Evolutionary conservation across 345 rosid species (phyloP).

Genomic region (Euphorbia pulcherrima): DNA sequence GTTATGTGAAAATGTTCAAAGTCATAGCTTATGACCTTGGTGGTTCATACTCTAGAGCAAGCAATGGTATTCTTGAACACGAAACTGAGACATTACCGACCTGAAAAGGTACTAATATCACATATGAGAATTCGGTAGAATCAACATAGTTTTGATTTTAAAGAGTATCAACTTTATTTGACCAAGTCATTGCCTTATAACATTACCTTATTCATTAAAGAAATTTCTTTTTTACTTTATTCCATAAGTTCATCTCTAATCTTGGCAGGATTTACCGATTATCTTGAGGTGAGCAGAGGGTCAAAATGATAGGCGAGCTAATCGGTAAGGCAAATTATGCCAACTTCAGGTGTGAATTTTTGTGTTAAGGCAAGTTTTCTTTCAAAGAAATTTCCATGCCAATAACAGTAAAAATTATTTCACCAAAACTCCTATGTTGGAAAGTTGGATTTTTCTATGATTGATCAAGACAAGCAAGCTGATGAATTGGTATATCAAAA

Average conservation of each 20-base stretch:
- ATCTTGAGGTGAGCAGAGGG: too few relatives aligned
- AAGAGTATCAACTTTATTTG: not conserved
- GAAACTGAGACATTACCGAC: constrained; percentile 82
- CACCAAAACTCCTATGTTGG: not conserved
- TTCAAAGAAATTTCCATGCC: not conserved
- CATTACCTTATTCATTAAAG: not conserved
- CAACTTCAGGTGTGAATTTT: too few relatives aligned
- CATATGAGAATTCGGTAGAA: not conserved
- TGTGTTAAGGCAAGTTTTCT: not conserved
- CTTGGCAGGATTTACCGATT: too few relatives aligned
- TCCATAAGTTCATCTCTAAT: too few relatives aligned
- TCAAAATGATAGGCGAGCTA: too few relatives aligned
- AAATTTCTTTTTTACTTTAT: not conserved
- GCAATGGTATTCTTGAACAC: constrained; percentile 71
- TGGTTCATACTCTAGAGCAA: constrained; percentile 77
- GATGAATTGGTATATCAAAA: not conserved
- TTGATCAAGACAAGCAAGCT: not conserved
- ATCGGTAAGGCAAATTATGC: too few relatives aligned
- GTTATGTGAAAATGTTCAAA: not conserved
- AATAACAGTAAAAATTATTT: not conserved
- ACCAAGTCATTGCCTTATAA: not conserved
- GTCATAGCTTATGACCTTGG: constrained; percentile 51
- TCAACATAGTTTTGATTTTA: not conserved
- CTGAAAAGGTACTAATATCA: constrained; percentile 33
- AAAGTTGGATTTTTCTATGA: not conserved